Base-by-base conservation (phyloP, 164 flowering plant species). In the Magnolia kwangsiensis region DNA sequence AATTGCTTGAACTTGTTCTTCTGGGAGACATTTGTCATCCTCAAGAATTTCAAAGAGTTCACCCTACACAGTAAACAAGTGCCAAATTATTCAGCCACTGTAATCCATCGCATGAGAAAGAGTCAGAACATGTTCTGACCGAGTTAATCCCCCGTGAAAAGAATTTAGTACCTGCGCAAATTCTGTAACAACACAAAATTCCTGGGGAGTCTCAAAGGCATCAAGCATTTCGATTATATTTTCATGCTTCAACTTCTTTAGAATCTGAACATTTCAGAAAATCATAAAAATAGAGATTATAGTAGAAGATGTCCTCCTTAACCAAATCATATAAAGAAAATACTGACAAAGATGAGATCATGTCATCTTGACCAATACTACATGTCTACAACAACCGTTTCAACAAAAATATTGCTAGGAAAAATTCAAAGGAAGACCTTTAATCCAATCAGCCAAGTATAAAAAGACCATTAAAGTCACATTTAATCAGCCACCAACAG, bases 161-260 rank as follows among this genome's bases (percentile, higher is more conserved):
- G 74, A 61, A 49, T 67, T 21, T 58, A 72, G 75, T 87, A 96
- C 99, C 83, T 91, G 96, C 9, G 97, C 99, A 85, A 96, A 94
- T 79, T 96, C 98, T 10, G 99, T 96, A 67, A 96, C 98, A 64
- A 96, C 99, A 80, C 99, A 96, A 81, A 96, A 94, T 81, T 96
- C 97, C 84, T 92, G 95, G 2, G 95, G 88, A 74, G 85, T 91
- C 77, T 96, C 99, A 77, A 96, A 96, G 7, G 97, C 92, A 81
- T 96, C 99, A n/a, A 96, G 91, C 99, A 96, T 96, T 85, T 88
- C 91, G 73, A 96, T 94, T 59, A 96, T 96, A 81, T 96, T 94
- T 80, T 88, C 97, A 86, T 96, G 99, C 80, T 91, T 92, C 87
- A 96, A 74, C 86, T 94, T 96, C 81, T 93, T 88, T 29, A 96